These are phyloP conservation scores for Furcasterigmium furcatum DNA, from an alignment of 2,329 filamentous ascomycete species.

Conservation along the genomic window DNA sequence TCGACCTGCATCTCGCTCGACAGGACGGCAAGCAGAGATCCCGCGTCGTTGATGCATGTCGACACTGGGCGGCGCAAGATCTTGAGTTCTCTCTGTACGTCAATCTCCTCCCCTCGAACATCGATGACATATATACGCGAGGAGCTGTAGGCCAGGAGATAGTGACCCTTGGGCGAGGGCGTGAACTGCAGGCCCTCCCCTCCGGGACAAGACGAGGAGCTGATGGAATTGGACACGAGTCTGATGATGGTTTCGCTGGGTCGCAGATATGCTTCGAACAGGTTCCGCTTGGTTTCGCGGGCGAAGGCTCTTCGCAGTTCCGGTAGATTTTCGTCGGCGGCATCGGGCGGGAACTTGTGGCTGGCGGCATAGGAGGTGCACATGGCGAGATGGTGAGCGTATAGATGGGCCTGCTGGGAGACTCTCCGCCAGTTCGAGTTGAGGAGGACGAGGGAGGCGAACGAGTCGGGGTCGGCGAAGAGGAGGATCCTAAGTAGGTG, in stretches of 20 bases:
- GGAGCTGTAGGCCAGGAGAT: conserved; percentile 79
- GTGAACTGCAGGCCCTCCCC: conserved; percentile 85
- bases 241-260: conserved; percentile 71
- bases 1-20: conserved; percentile 83
- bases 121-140: conserved; percentile 80
- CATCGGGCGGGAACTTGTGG: conserved; percentile 32
- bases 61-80: conserved; percentile 72
- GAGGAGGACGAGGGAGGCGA: conserved; percentile 63
- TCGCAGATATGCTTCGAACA: conserved; percentile 73
- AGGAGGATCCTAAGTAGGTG: conserved; percentile 52
- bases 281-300: conserved; percentile 69
- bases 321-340: conserved; percentile 37
- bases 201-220: conserved; percentile 77
- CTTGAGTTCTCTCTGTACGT: conserved; percentile 75
- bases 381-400: conserved; percentile 57
- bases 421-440: conserved; percentile 64
- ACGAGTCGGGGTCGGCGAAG: conserved; percentile 57
- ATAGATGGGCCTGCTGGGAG: conserved; percentile 62
- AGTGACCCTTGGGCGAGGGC: conserved; percentile 71
- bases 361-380: conserved; percentile 57
- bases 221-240: conserved; percentile 79
- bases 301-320: conserved; percentile 64
- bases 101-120: conserved; percentile 54
- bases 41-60: conserved; percentile 77
- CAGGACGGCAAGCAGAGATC: conserved; percentile 71